A percentile compares a stretch with the other conserved stretches of the same genome.
Conservation (phyloP, 1,284 basidiomycete species). For the Austropuccinia psidii region DNA sequence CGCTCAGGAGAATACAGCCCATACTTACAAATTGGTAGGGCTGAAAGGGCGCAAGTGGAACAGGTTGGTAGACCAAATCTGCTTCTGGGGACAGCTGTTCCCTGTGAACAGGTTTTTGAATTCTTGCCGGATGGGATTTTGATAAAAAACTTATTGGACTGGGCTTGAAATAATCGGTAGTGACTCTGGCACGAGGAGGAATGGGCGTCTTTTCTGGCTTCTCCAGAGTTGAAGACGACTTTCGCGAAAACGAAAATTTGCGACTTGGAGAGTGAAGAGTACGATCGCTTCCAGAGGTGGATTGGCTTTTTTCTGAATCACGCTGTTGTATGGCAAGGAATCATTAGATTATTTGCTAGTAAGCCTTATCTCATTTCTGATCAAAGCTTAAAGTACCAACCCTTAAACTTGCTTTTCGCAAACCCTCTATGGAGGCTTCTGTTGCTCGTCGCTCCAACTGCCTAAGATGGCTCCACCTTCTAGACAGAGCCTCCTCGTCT, state of each 20-base stretch:
- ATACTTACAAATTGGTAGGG: not conserved
- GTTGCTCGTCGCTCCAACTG: conserved; percentile 31
- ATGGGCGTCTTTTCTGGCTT: too few relatives aligned
- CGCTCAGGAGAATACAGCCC: not conserved
- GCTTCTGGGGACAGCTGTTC: not conserved
- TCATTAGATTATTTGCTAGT: not conserved
- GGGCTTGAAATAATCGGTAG: not conserved
- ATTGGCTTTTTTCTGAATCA: not conserved
- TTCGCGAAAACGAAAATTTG: too few relatives aligned
- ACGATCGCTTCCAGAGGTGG: not conserved
- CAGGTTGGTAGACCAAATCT: not conserved
- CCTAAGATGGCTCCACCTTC: conserved; percentile 18
- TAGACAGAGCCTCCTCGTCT: not conserved
- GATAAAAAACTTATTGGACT: not conserved
- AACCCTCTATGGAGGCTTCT: conserved; percentile 27
- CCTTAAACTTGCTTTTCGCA: conserved; percentile 22
- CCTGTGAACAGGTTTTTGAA: not conserved
- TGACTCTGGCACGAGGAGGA: not conserved
- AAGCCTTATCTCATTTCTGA: not conserved
- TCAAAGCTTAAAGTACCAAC: not conserved
- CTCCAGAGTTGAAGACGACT: too few relatives aligned
- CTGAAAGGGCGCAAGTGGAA: not conserved
- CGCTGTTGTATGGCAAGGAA: not conserved
- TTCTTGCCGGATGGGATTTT: not conserved
- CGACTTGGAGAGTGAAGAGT: not conserved